Percentiles rank a stretch among this genome's conserved stretches.
Evolutionary conservation across 2,329 filamentous ascomycete species (phyloP).

Genomic region (Teratosphaeriaceae sp.): DNA sequence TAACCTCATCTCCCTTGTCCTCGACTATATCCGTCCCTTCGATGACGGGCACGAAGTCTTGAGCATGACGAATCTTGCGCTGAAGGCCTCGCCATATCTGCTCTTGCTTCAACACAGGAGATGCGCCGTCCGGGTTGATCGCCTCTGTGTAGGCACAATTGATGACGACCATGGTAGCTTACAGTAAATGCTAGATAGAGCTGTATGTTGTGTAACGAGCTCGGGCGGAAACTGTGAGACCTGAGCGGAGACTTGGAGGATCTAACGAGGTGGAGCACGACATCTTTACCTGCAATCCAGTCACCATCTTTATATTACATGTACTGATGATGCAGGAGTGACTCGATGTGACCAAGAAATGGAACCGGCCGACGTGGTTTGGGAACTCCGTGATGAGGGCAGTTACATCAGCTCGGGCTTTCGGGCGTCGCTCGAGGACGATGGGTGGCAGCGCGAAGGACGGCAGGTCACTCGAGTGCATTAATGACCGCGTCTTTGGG

Average conservation of each 20-base stretch:
- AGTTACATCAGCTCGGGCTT: background rate
- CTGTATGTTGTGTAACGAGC: too few species aligned
- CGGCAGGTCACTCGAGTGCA: too few species aligned
- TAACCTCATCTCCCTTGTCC: constrained; percentile 31
- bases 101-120: constrained; percentile 31
- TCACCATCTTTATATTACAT: background rate
- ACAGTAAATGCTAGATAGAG: too few species aligned
- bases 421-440: background rate
- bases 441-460: background rate
- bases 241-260: too few species aligned
- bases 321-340: background rate
- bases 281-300: too few species aligned
- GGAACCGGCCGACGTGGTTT: too few species aligned
- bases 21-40: constrained; percentile 33
- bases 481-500: too few species aligned
- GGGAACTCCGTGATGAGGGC: too few species aligned
- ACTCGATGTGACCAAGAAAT: too few species aligned
- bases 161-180: constrained; percentile 29
- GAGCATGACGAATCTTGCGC: constrained; percentile 39
- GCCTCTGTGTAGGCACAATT: constrained; percentile 37
- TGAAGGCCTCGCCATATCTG: constrained; percentile 40
- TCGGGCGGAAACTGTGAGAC: too few species aligned
- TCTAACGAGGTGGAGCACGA: too few species aligned
- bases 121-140: constrained; percentile 37
- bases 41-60: constrained; percentile 43